Percentiles rank a stretch among this genome's conserved stretches.
Evolutionary conservation across 2,329 filamentous ascomycete species (phyloP).

Genomic region (Fusarium dimerum): DNA sequence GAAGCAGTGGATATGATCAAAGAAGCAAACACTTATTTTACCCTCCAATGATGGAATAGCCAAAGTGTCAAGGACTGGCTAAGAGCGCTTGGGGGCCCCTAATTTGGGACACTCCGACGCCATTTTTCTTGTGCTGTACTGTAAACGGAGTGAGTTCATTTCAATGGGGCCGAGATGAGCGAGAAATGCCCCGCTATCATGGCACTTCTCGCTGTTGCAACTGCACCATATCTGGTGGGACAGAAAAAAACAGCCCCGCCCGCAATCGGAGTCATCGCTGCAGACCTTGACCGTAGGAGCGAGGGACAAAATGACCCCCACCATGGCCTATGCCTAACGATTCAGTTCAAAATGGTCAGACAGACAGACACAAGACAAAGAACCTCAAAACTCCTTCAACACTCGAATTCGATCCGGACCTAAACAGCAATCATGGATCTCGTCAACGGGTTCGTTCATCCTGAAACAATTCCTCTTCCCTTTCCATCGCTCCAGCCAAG

Average conservation of each 20-base stretch:
- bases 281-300: slow-evolving; percentile 12
- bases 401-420: slow-evolving; percentile 1
- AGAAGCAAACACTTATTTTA: background rate
- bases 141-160: no score
- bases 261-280: slow-evolving; percentile 28
- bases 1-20: background rate
- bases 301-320: slow-evolving; percentile 22
- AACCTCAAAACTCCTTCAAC: slow-evolving; percentile 1
- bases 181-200: background rate
- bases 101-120: background rate
- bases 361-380: slow-evolving; percentile 5
- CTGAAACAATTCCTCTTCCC: slow-evolving; percentile 1
- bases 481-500: slow-evolving; percentile 2
- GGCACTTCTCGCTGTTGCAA: no score
- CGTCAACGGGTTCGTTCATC: slow-evolving; percentile 51
- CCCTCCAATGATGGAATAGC: background rate
- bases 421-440: slow-evolving; percentile 47
- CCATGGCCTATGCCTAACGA: slow-evolving; percentile 8
- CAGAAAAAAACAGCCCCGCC: slow-evolving; percentile 21
- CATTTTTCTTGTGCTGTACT: no score
- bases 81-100: background rate
- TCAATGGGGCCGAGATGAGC: background rate
- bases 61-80: background rate
- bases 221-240: no score
- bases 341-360: background rate